Evolutionary conservation across 371 early-diverging fungal genomes (phyloP), one percentile per base, ranked within the genome.

Genomic region (Cokeromyces recurvatus): DNA sequence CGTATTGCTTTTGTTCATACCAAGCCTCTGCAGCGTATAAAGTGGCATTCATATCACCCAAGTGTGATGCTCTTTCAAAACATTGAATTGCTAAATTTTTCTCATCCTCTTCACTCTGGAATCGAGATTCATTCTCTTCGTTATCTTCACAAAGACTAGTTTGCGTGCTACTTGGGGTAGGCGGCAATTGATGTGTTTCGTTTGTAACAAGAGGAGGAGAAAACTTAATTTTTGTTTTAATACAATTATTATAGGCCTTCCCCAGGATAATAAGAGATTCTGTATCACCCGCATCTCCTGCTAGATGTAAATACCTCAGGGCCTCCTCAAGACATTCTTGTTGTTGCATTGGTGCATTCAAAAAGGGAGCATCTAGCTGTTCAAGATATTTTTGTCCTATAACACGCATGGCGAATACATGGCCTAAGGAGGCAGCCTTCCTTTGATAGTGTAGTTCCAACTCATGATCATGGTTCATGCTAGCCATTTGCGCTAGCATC

Each of bases 1-100:
- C 62, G 46, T 67, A 74, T 23, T 74, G 66, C 31, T 68, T 53
- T 44, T 68, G 68, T 22, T 65, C 60, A 53, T 74, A 64, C 70
- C 70, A 76, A 7, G 66, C 43, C 47, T 69, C 57, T 11, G 64
- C 77, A 19, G 71, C 67, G 11, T 66, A 52, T 7, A 67, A 66
- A 40, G 69, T 70, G 4, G 68, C 68, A 43, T 72, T 59, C 21
- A 70, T 45, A 41, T 64, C 57, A 12, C 69, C 71, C 12, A 61
- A 19, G 2, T 23, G 25, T 2, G 77, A 64, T n/a, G 77, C 77
- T 8, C 46, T 57, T 55, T 69, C 68, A 47, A 67, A 70, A 16
- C 57, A 66, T 22, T 46, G 43, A 11, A 57, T 68, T 8, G 72
- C 72, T 29, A 64, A 25, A 11, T 42, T 50, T 25, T 59, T 59